phyloP scores from a whole-genome alignment of 805 yeast species.

The Saturnispora halmiae region DNA sequence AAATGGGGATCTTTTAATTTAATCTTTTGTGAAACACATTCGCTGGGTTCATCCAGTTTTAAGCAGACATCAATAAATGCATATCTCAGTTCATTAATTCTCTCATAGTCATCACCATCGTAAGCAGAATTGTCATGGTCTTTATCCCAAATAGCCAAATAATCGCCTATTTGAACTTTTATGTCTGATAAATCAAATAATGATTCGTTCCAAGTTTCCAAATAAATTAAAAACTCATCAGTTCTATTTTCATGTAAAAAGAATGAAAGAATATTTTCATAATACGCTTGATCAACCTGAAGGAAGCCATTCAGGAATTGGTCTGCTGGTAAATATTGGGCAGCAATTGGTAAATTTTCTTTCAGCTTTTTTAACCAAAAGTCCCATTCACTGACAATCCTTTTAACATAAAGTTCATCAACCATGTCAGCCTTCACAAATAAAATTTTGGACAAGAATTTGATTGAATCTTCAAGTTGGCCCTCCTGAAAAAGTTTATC shows the following conservation, averaged over 20 bases:
- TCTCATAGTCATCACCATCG: slow-evolving; percentile 7
- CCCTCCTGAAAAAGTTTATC: slow-evolving; percentile 34
- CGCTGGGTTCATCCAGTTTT: slow-evolving; percentile 45
- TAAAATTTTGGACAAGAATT: slow-evolving; percentile 35
- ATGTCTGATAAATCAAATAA: slow-evolving; percentile 41
- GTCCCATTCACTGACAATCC: slow-evolving; percentile 48
- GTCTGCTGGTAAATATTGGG: slow-evolving; percentile 46
- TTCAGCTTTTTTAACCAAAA: slow-evolving; percentile 47
- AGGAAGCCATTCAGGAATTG: slow-evolving; percentile 10
- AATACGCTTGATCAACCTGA: slow-evolving; percentile 33
- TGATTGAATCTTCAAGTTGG: slow-evolving; percentile 49
- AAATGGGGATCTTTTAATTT: slow-evolving; percentile 44
- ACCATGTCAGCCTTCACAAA: slow-evolving; percentile 18
- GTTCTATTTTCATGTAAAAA: slow-evolving; percentile 33
- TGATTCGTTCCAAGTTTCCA: slow-evolving; percentile 49
- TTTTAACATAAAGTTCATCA: slow-evolving; percentile 17
- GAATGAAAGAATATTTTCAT: slow-evolving; percentile 37
- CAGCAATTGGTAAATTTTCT: slow-evolving; percentile 38
- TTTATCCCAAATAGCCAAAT: slow-evolving; percentile 28
- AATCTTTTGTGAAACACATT: slow-evolving; percentile 59
- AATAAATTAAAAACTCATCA: slow-evolving; percentile 32
- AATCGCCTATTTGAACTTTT: slow-evolving; percentile 38
- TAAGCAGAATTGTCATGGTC: slow-evolving; percentile 3
- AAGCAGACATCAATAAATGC: slow-evolving; percentile 47
- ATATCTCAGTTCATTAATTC: slow-evolving; percentile 29